phyloP scores from a whole-genome alignment of 805 yeast genomes.

The Tetrapisispora taiwanensis region DNA sequence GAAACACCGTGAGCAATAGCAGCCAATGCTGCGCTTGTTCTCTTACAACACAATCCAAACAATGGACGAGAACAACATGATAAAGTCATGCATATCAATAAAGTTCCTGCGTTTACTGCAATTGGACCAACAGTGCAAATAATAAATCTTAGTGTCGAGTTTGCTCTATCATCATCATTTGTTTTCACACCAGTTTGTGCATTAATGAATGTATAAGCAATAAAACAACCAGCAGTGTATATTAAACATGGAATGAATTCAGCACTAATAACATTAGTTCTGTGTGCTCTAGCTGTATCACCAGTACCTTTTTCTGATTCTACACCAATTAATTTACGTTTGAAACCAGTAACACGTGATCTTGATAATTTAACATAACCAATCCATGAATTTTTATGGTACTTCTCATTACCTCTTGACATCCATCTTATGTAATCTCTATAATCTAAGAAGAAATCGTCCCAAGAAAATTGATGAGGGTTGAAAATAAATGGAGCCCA shows the following conservation, averaged over 20 bases:
- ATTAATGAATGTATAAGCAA: slow-evolving; percentile 70
- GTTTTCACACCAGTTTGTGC: slow-evolving; percentile 73
- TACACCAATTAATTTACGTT: slow-evolving; percentile 60
- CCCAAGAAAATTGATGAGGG: slow-evolving; percentile 96
- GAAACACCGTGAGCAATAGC: slow-evolving; percentile 95
- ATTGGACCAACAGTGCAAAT: slow-evolving; percentile 86
- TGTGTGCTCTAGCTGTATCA: slow-evolving; percentile 74
- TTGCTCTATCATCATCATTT: slow-evolving; percentile 40
- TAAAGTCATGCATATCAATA: slow-evolving; percentile 61
- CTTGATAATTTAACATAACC: slow-evolving; percentile 73
- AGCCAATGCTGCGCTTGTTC: slow-evolving; percentile 91
- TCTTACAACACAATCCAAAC: slow-evolving; percentile 88
- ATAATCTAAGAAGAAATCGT: slow-evolving; percentile 91
- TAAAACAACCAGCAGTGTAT: slow-evolving; percentile 69
- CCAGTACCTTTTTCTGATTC: slow-evolving; percentile 73
- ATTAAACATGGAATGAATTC: slow-evolving; percentile 61
- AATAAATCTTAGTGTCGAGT: slow-evolving; percentile 59
- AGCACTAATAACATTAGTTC: slow-evolving; percentile 59
- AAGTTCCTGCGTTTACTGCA: slow-evolving; percentile 76
- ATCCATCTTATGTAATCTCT: slow-evolving; percentile 85
- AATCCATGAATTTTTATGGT: slow-evolving; percentile 84
- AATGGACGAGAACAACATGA: slow-evolving; percentile 97
- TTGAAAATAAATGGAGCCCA: slow-evolving; percentile 91
- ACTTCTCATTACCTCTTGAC: slow-evolving; percentile 80
- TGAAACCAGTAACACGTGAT: slow-evolving; percentile 79